Evolutionary conservation across 306 rosid genomes (phyloP).

Genomic region (Heteromeles arbutifolia): DNA sequence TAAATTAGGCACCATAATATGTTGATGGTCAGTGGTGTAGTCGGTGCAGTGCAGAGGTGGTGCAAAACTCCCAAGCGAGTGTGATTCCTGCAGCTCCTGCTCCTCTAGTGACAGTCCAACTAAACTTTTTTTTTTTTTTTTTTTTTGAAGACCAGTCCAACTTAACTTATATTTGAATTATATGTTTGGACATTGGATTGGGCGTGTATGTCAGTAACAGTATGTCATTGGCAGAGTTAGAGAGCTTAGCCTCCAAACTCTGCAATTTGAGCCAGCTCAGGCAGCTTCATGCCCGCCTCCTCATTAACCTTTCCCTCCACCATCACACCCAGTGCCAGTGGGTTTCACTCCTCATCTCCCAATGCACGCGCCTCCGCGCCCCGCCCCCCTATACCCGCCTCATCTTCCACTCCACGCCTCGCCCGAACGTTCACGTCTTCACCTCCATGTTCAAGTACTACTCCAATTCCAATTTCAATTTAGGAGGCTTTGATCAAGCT

Average conservation of each 20-base stretch:
- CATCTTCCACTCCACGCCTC: constrained; percentile 32
- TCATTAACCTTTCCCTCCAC: constrained; percentile 38
- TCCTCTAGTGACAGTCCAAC: no score
- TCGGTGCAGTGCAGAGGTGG: no score
- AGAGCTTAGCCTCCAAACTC: constrained; percentile 20
- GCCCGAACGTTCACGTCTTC: constrained; percentile 34
- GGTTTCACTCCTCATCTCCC: constrained; percentile 40
- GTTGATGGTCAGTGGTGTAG: no score
- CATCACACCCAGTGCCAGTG: constrained; percentile 31
- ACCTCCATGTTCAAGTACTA: constrained; percentile 48
- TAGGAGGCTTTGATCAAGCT: constrained; percentile 10
- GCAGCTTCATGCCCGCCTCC: constrained; percentile 47
- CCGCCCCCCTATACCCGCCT: constrained; percentile 35
- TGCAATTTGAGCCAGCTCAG: constrained; percentile 19
- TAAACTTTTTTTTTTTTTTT: no score
- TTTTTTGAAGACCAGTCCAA: no score
- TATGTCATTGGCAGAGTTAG: not conserved
- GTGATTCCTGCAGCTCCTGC: no score
- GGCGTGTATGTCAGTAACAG: not conserved
- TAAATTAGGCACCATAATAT: no score
- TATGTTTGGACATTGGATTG: no score
- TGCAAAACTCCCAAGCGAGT: no score
- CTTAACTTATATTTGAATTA: no score
- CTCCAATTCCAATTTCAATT: constrained; percentile 27
- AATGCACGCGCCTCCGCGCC: constrained; percentile 53